phyloP scores from a whole-genome alignment of 129 eudicot species.

The Tagetes patula region DNA sequence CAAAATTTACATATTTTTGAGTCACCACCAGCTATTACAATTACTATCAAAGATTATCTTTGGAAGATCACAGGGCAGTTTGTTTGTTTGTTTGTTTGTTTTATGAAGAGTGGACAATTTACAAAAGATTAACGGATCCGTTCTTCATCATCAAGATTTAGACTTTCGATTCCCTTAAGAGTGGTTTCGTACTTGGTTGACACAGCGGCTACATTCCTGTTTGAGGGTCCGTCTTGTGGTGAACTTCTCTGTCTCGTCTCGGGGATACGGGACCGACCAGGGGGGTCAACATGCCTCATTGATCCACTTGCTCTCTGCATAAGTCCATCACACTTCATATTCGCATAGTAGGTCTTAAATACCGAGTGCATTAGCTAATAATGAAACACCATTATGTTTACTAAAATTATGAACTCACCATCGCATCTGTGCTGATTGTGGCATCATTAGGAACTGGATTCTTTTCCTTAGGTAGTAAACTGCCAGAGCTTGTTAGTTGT shows the following conservation, averaged over 20 bases:
- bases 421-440: constrained; percentile 61
- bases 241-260: constrained; percentile 48
- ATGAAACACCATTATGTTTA: neutral
- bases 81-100: constrained; percentile 3
- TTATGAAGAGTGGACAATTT: constrained; percentile 33
- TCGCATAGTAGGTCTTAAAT: neutral
- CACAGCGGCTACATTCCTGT: constrained; percentile 39
- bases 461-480: constrained; percentile 50
- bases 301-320: constrained; percentile 60
- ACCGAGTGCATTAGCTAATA: neutral
- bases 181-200: constrained; percentile 64
- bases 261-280: constrained; percentile 43
- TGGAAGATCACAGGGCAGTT: neutral
- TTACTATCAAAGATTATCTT: constrained; percentile 22
- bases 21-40: constrained; percentile 10
- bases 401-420: constrained; percentile 35
- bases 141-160: constrained; percentile 70
- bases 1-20: constrained; percentile 32
- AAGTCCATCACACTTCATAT: neutral
- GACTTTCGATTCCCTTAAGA: constrained; percentile 68
- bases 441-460: constrained; percentile 68
- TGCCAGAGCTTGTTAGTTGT: constrained; percentile 46
- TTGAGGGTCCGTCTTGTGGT: constrained; percentile 44
- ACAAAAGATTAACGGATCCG: constrained; percentile 46
- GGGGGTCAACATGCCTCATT: constrained; percentile 40